A percentile compares a stretch with the other conserved stretches of the same genome.
Conservation (phyloP, 1,139 yeast species). For the Barnettozyma hawaiiensis region DNA sequence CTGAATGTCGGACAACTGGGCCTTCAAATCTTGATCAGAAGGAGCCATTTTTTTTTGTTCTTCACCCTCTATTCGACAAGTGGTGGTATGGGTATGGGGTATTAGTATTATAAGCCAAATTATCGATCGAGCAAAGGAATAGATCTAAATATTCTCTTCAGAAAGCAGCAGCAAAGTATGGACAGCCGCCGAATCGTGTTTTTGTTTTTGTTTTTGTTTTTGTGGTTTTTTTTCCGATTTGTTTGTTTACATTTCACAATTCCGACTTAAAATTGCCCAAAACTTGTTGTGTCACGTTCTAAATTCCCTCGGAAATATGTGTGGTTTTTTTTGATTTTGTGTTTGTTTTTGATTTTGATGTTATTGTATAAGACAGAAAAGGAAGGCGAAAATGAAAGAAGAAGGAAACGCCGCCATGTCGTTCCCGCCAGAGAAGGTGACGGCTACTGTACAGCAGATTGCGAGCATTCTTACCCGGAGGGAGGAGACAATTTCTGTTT, state of each 20-base stretch:
- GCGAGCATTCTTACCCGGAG: conserved; percentile 48
- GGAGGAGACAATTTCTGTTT: conserved; percentile 64
- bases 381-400: neutral
- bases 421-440: conserved; percentile 59
- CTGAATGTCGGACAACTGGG: conserved; percentile 58
- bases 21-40: conserved; percentile 43
- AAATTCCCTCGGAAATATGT: neutral
- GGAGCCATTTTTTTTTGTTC: conserved; percentile 20
- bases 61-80: neutral
- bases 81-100: conserved; percentile 2
- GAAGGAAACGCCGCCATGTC: conserved; percentile 4
- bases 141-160: too few species aligned
- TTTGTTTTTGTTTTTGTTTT: neutral
- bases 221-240: neutral
- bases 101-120: neutral
- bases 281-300: neutral
- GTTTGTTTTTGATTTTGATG: too few species aligned
- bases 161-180: neutral
- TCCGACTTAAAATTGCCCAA: neutral
- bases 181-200: too few species aligned
- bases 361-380: too few species aligned
- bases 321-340: too few species aligned
- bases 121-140: too few species aligned
- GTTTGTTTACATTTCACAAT: conserved; percentile 8
- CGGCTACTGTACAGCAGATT: conserved; percentile 46